A percentile compares a stretch with the other conserved stretches of the same genome.
Conservation (phyloP, 2,329 filamentous ascomycete genomes). For the Trichophaea hybrida region DNA sequence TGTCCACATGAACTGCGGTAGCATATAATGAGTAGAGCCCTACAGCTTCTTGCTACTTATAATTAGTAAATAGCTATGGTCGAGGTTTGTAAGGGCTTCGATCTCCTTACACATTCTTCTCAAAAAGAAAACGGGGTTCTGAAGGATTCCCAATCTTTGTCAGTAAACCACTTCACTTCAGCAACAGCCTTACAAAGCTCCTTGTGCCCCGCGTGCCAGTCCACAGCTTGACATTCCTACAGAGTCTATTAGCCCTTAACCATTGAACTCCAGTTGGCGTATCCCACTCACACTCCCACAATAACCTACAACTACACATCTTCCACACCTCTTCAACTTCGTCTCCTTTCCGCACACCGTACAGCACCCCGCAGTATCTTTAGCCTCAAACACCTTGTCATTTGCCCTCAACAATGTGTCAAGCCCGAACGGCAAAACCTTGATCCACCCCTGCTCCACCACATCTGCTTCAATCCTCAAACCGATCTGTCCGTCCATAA, state of each 20-base stretch:
- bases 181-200: neutral
- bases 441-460: neutral
- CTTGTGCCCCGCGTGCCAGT: neutral
- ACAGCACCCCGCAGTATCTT: neutral
- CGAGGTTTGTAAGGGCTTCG: no score
- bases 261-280: neutral
- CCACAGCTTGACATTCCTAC: neutral
- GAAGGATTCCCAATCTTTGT: neutral
- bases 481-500: neutral
- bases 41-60: no score
- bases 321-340: neutral
- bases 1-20: no score
- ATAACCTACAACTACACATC: neutral
- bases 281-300: neutral
- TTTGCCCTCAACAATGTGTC: neutral
- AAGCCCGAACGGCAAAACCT: neutral
- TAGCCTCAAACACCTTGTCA: neutral
- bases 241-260: no score
- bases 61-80: no score
- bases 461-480: neutral
- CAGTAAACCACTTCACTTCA: neutral
- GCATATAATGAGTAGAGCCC: no score
- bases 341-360: neutral
- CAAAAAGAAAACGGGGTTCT: no score
- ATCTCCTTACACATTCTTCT: no score